Evolutionary conservation across 768 basidiomycete genomes (phyloP), one percentile per base, ranked within the genome.

Genomic region (Suillus spraguei): DNA sequence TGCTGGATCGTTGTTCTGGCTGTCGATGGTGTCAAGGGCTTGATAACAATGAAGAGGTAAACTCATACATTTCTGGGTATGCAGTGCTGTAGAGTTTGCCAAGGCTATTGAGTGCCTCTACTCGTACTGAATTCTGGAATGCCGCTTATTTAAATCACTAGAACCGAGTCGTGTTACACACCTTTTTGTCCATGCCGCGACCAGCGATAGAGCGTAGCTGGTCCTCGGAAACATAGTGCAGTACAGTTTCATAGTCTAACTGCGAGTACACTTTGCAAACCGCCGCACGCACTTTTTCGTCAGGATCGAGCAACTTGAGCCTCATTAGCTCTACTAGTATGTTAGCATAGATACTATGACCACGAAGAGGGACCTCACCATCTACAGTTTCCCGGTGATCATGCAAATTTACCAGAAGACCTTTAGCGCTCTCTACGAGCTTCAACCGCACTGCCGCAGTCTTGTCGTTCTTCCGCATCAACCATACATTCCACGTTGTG

Each of bases 201-300:
- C 81, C 90, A 6, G 85, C 89, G 1, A 99, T 76, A 4, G 77
- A 79, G 16, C 82, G 80, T 53, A 98, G 77, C 58, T 89, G 87
- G 0, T 72, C 71, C 64, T 82, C 81, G 10, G 86, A 84, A 35
- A 96, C 87, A 69, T 94, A 88, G 71, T 97, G 95, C 38, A 95
- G 72, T 0, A 88, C 91, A 0, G 90, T 91, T 76, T 99, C 97
- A 70, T 94, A 98, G 72, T 98, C 96, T 13, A 99, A 77, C 61
- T 88, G 84, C 1, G 88, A 87, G 67, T 94, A 94, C 13, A 93
- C 76, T 69, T 84, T 88, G 80, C 95, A 97, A 1, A 88, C 87
- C 0, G 94, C 89, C 7, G 91, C 86, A 35, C 97, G 87, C 47
- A 99, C 89, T 70, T 88, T 92, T 64, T 98, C 97, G 66, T 99